Conservation (phyloP, 345 rosid genomes). For the Pugionium cornutum region DNA sequence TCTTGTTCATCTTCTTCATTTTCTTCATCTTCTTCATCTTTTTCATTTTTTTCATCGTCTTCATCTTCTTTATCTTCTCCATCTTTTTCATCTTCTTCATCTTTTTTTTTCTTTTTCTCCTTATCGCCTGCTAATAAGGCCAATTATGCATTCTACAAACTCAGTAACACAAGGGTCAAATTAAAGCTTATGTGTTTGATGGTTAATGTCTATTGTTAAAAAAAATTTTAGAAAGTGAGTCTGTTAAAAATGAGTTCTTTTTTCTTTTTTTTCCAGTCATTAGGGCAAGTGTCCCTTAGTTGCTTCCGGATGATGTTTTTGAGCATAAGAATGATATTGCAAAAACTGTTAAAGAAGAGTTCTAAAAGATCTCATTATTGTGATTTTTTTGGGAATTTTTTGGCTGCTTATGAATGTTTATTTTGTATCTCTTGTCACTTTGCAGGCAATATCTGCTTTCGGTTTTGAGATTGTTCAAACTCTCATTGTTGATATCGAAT, state of each 20-base stretch:
- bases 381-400: background rate
- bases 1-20: no score
- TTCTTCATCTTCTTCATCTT: no score
- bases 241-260: background rate
- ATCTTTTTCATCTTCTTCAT: no score
- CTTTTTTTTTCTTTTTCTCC: no score
- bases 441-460: slow-evolving; percentile 75
- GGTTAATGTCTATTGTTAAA: slow-evolving; percentile 26
- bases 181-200: slow-evolving; percentile 56
- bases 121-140: slow-evolving; percentile 39
- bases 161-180: slow-evolving; percentile 50
- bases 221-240: background rate
- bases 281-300: slow-evolving; percentile 64
- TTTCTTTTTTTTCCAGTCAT: slow-evolving; percentile 42
- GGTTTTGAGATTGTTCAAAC: slow-evolving; percentile 81
- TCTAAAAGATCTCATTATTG: slow-evolving; percentile 46
- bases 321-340: slow-evolving; percentile 70
- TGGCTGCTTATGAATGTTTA: background rate
- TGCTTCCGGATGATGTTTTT: slow-evolving; percentile 56
- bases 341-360: slow-evolving; percentile 57
- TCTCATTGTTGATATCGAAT: slow-evolving; percentile 73
- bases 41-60: no score
- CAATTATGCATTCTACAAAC: slow-evolving; percentile 51
- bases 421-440: slow-evolving; percentile 8
- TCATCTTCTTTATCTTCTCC: no score